Evolutionary conservation across 2,329 filamentous ascomycete genomes (phyloP).

Genomic region (Chaetomium sp.): DNA sequence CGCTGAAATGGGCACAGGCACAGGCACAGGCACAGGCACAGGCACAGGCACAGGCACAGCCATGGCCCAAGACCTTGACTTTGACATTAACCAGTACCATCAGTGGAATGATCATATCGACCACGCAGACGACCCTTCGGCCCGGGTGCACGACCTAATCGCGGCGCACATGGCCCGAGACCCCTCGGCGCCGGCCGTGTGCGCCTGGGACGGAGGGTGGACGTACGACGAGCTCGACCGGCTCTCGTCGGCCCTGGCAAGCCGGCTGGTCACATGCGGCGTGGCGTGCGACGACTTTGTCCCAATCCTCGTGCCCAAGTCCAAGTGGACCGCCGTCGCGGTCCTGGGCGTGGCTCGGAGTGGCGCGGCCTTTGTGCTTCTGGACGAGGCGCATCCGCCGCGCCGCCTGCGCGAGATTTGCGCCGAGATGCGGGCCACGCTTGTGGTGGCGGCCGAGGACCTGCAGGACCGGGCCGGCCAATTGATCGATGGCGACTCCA

Average conservation of each 20-base stretch:
- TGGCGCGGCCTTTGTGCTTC: constrained; percentile 7
- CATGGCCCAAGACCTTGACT: constrained; percentile 3
- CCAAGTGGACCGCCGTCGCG: constrained; percentile 5
- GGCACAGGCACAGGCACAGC: background rate
- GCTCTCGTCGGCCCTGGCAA: background rate
- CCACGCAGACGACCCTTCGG: constrained; percentile 5
- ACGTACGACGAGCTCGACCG: constrained; percentile 5
- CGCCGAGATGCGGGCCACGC: constrained; percentile 3
- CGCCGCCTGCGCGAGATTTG: constrained; percentile 4
- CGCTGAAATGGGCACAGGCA: constrained; percentile 6
- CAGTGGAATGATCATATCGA: constrained; percentile 4
- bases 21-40: background rate
- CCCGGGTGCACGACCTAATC: constrained; percentile 5
- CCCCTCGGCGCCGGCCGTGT: constrained; percentile 2
- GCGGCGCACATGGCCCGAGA: background rate
- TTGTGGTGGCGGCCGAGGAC: constrained; percentile 3
- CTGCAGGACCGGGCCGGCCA: background rate
- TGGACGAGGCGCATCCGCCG: constrained; percentile 3
- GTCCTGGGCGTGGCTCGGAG: constrained; percentile 2
- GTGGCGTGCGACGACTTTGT: constrained; percentile 4
- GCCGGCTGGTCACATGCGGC: constrained; percentile 4
- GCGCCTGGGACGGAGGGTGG: background rate
- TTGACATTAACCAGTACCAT: constrained; percentile 5
- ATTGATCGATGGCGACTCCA: constrained; percentile 1
- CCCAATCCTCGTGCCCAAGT: constrained; percentile 7